A percentile compares a stretch with the other conserved stretches of the same genome.
These are phyloP conservation scores for Lunasporangiospora selenospora DNA, from an alignment of 192 early-diverging fungal species.

Conservation along the genomic window DNA sequence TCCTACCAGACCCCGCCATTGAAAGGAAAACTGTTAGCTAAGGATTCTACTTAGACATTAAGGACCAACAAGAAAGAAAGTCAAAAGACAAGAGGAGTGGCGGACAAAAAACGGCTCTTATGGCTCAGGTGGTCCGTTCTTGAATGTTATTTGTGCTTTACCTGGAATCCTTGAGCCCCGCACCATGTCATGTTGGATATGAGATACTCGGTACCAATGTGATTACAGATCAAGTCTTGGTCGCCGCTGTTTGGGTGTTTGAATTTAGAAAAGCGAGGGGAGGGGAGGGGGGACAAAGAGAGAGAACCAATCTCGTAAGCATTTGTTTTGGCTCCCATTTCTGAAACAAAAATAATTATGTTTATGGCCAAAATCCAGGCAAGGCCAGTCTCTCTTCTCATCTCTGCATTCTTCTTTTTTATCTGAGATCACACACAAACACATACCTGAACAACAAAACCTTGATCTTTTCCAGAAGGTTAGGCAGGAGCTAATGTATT, in stretches of 20 bases:
- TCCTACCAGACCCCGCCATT: slow-evolving; percentile 45
- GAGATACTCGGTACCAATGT: slow-evolving; percentile 70
- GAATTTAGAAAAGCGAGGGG: slow-evolving; percentile 8
- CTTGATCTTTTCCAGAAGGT: slow-evolving; percentile 58
- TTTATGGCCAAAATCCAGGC: too few relatives aligned
- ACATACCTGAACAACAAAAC: slow-evolving; percentile 71
- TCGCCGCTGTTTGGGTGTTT: slow-evolving; percentile 64
- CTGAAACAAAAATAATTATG: too few relatives aligned
- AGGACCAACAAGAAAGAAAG: neutral
- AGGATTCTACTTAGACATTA: neutral
- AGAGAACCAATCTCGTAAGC: too few relatives aligned
- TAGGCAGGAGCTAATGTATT: slow-evolving; percentile 71
- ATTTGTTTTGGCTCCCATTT: too few relatives aligned
- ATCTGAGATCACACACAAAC: neutral
- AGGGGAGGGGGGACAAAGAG: too few relatives aligned
- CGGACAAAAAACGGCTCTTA: neutral
- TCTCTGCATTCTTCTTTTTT: neutral
- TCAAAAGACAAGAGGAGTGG: neutral
- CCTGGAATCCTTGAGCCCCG: slow-evolving; percentile 64
- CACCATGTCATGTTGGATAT: slow-evolving; percentile 74
- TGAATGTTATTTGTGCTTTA: slow-evolving; percentile 15
- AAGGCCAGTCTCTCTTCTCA: neutral
- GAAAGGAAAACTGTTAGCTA: slow-evolving; percentile 1
- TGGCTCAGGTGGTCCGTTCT: too few relatives aligned
- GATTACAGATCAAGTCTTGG: slow-evolving; percentile 84